Evolutionary conservation across 352 stramenopile species (phyloP), one percentile per base, ranked within the genome.

Genomic region (Pythium rishiriense): DNA sequence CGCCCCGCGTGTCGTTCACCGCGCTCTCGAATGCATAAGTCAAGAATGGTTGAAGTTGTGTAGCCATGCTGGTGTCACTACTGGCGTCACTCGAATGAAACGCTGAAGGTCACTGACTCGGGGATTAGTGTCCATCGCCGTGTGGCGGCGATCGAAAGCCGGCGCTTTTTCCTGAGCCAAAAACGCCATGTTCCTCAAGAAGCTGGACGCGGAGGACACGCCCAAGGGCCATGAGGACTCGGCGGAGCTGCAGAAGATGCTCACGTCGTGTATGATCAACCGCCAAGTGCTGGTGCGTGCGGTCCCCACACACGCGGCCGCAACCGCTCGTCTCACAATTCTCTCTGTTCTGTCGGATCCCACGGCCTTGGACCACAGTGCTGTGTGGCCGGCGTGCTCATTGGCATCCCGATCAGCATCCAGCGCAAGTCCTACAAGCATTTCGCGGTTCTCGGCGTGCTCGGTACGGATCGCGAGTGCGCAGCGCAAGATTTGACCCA

Each of bases 241-340:
- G 53, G 50, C 47, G 14, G 81, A 92, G 70, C 69, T 92, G 42
- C 70, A 88, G 69, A 86, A 92, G 67, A 92, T 92, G 83, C 83
- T 92, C 60, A 88, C 83, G 37, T 92, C 83, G 25, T 92, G 83
- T 61, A 90, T 92, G 83, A 87, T 92, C 69, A 92, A 92, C 62
- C 79, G 83, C 8, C 83, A 92, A 74, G 84, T 92, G 29, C 63
- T 92, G 72, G 83, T 92, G 51, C 62, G 72, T 69, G 19, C n/a
- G 56, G 3, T 17, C 4, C 17, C 35, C 35, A 17, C 35, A 33
- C 35, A 39, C 35, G 4, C 35, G n/a, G n/a, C 4, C 12, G 35
- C 6, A 15, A 41, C 5, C 6, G 17, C 12, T 41, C 35, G 35
- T n/a, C n/a, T n/a, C n/a, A n/a, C n/a, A n/a, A n/a, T n/a, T n/a